phyloP scores from a whole-genome alignment of 2,329 filamentous ascomycete species.

The Botrytis porri region DNA sequence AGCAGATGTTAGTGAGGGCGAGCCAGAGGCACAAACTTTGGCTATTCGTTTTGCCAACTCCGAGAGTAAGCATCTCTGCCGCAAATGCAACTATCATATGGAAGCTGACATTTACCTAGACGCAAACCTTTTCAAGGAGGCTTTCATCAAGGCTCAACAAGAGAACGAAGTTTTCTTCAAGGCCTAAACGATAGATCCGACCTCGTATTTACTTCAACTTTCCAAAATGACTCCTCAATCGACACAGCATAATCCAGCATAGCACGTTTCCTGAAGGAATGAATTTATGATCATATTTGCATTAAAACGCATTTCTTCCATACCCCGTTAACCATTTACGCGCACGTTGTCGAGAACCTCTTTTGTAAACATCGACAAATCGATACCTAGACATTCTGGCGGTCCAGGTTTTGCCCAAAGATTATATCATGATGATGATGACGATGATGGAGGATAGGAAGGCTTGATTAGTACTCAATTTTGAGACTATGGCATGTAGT shows the following conservation, averaged over 20 bases:
- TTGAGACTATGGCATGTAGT: constrained; percentile 34
- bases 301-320: constrained; percentile 23
- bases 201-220: constrained; percentile 22
- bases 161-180: constrained; percentile 89
- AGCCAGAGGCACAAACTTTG: constrained; percentile 92
- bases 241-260: constrained; percentile 22
- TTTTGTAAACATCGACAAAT: constrained; percentile 27
- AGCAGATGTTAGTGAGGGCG: constrained; percentile 96
- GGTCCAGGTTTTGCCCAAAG: constrained; percentile 26
- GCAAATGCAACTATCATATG: not conserved
- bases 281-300: constrained; percentile 32
- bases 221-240: constrained; percentile 25
- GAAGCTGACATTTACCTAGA: constrained; percentile 52
- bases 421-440: constrained; percentile 32
- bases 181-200: constrained; percentile 35
- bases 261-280: constrained; percentile 29
- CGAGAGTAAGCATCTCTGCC: constrained; percentile 67
- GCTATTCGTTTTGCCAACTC: constrained; percentile 97
- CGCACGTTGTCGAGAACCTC: constrained; percentile 29
- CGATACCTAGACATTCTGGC: constrained; percentile 27
- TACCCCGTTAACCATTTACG: constrained; percentile 26
- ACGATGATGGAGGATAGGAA: constrained; percentile 32
- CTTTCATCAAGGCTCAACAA: constrained; percentile 94
- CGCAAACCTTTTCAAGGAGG: constrained; percentile 95
- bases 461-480: constrained; percentile 29